Evolutionary conservation across 139 green algal species (phyloP).

Genomic region (Coccomyxa sp.): DNA sequence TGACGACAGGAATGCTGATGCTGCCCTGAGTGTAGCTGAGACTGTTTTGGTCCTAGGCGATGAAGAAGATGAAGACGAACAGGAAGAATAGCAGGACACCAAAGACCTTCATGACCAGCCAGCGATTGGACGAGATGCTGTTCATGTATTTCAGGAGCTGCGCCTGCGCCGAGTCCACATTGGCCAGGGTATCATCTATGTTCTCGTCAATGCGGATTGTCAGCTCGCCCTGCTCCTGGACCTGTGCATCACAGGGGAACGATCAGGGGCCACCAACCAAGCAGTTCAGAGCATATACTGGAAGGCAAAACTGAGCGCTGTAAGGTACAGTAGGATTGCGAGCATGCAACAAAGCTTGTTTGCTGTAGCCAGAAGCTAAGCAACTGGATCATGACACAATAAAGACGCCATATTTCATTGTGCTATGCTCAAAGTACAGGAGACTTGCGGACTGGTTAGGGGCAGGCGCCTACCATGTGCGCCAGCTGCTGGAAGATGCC

Average conservation of each 20-base stretch:
- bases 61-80: conserved; percentile 80
- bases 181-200: conserved; percentile 89
- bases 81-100: conserved; percentile 73
- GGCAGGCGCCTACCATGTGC: too few species aligned
- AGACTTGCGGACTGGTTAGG: too few species aligned
- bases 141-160: conserved; percentile 97
- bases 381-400: too few species aligned
- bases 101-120: conserved; percentile 87
- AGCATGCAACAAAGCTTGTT: too few species aligned
- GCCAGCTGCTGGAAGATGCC: conserved; percentile 97
- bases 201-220: conserved; percentile 97
- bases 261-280: too few species aligned
- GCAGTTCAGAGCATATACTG: too few species aligned
- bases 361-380: too few species aligned
- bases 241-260: conserved; percentile 26
- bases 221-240: conserved; percentile 86
- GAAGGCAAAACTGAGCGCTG: too few species aligned
- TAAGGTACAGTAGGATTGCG: too few species aligned
- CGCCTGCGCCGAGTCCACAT: conserved; percentile 92
- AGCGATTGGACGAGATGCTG: conserved; percentile 87
- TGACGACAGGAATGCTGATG: too few species aligned
- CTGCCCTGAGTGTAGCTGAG: background rate
- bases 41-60: conserved; percentile 45
- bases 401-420: too few species aligned
- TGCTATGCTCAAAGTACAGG: too few species aligned